Evolutionary conservation across 768 basidiomycete genomes (phyloP), one percentile per base, ranked within the genome.

Genomic region (Suillus variegatus): DNA sequence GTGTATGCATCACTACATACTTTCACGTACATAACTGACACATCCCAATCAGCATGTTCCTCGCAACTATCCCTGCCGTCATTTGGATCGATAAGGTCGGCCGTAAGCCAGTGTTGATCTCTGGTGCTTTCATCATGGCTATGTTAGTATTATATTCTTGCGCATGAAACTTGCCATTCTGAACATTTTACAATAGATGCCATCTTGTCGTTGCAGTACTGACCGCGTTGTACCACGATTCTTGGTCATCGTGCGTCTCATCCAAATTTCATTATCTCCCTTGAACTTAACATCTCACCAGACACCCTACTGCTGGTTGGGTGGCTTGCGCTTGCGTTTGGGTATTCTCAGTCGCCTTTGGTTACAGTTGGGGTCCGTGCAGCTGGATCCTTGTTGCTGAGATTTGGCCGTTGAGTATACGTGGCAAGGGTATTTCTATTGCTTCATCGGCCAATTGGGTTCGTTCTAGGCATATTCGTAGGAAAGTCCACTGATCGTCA

Each of bases 301-400:
- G 86, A 82, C 67, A 60, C 25, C 6, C 58, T 12, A 43, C 58
- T 3, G 90, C 91, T 41, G 92, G 91, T 8, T 93, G 91, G 88
- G 88, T 75, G 22, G 89, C 89, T 1, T 90, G 88, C 66, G 84
- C 76, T 5, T 79, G 90, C 65, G 86, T 93, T 36, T 93, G 91
- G 89, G 76, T 91, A 60, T 92, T 91, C 73, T 84, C 91, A 25
- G 85, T 89, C 20, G 85, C 78, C 5, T 91, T 91, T 70, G 91
- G 91, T 55, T 92, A 90, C 70, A 88, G 86, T 64, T 93, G 91
- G 91, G 91, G 87, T 78, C 89, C 90, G 14, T 89, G 88, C 70
- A 82, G 88, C 13, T 93, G 91, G 91, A 90, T 92, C 74, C 77
- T 92, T 47, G 86, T 90, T 13, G 87, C 91, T 10, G 90, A 92